Percentiles rank a stretch among this genome's conserved stretches.
Evolutionary conservation across 2,329 filamentous ascomycete species (phyloP).

Genomic region (Aspergillus jensenii): DNA sequence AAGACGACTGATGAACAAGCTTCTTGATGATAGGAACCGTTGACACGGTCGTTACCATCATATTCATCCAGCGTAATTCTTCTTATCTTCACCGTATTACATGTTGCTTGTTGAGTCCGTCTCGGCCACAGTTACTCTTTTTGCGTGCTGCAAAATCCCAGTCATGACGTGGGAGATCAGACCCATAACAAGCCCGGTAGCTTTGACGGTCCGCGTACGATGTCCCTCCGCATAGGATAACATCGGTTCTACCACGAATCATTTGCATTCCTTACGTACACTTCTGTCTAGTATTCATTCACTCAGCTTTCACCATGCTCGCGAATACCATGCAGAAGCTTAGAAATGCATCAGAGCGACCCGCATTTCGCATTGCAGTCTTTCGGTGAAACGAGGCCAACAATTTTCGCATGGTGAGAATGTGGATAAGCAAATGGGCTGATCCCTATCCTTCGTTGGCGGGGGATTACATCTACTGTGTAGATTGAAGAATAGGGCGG

Average conservation of each 20-base stretch:
- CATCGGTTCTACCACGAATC: not conserved
- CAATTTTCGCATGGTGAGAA: not conserved
- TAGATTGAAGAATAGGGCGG: constrained; percentile 8
- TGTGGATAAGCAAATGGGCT: not conserved
- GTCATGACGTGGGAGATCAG: constrained; percentile 14
- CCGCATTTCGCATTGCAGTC: not conserved
- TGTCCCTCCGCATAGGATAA: not conserved
- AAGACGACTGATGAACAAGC: not conserved
- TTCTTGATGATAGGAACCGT: too few relatives aligned
- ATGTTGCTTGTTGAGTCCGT: not conserved
- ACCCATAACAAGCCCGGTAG: not conserved
- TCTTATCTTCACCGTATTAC: not conserved
- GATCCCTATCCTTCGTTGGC: not conserved
- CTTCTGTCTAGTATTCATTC: not conserved
- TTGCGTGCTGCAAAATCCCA: not conserved
- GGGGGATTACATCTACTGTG: constrained; percentile 9
- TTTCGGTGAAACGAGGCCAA: not conserved
- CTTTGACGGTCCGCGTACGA: not conserved
- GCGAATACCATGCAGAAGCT: constrained; percentile 1
- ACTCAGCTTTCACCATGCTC: not conserved
- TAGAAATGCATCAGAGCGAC: not conserved
- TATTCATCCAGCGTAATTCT: not conserved
- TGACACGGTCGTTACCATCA: not conserved
- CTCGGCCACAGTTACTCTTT: not conserved
- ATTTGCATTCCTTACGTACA: not conserved